Conservation (phyloP, 2,329 filamentous ascomycete species). For the Clonostachys solani region DNA sequence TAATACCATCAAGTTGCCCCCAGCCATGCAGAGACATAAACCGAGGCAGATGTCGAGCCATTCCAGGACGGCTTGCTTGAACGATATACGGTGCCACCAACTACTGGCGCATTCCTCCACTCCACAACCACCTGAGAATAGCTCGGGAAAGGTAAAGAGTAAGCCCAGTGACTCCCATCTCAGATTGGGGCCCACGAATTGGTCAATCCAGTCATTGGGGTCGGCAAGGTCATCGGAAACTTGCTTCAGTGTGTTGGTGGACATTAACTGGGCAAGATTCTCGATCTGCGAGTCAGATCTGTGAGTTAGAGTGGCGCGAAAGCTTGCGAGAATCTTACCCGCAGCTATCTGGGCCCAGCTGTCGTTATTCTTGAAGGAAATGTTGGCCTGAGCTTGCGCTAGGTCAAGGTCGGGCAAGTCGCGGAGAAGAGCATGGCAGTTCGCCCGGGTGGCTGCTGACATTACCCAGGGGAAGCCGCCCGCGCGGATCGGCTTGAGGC, state of each 20-base stretch:
- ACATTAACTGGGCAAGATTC: constrained; percentile 26
- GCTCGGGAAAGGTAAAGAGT: constrained; percentile 14
- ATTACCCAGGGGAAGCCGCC: neutral
- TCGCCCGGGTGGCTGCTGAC: constrained; percentile 2
- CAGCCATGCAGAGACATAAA: constrained; percentile 8
- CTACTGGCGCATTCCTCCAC: no score
- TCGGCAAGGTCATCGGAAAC: constrained; percentile 25
- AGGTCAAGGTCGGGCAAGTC: constrained; percentile 21
- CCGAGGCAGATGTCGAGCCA: constrained; percentile 22
- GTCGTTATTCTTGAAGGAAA: constrained; percentile 7
- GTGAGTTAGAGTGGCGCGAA: constrained; percentile 23
- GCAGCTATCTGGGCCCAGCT: constrained; percentile 23
- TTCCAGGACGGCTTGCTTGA: constrained; percentile 3
- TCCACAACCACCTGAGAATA: neutral
- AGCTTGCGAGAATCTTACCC: constrained; percentile 17
- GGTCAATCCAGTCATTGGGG: constrained; percentile 28
- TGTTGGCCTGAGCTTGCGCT: constrained; percentile 4
- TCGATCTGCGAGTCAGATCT: constrained; percentile 22
- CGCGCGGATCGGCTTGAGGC: neutral
- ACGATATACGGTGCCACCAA: neutral
- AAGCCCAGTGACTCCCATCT: constrained; percentile 39
- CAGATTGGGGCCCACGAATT: constrained; percentile 29
- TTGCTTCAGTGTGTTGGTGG: constrained; percentile 27
- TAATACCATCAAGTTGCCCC: constrained; percentile 23
- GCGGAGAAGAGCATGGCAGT: constrained; percentile 25